Base-by-base conservation (phyloP, 352 stramenopile species). In the Phytopythium kandeliae region DNA sequence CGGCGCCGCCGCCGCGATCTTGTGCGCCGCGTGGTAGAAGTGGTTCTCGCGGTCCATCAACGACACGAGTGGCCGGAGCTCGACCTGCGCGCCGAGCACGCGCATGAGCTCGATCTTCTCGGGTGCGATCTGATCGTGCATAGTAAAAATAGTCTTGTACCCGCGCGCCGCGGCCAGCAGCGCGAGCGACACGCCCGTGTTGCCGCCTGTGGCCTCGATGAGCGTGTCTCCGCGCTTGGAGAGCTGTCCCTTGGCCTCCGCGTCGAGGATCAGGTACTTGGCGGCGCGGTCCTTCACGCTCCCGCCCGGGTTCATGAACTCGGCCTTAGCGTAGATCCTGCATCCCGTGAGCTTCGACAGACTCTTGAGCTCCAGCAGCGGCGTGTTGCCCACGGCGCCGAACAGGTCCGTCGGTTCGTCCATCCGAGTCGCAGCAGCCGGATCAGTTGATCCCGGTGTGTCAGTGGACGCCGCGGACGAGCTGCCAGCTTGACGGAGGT, bases 231-330 rank as follows among this genome's bases (percentile, higher is more conserved):
- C 81, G 2, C 72, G 74, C 31, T 75, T 69, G n/a, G 15, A 5
- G 38, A 98, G 82, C 45, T 92, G 49, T 1, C 92, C 94, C 7
- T 71, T 71, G 37, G 80, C 61, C 71, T 98, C 92, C 4, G 91
- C 92, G 51, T 97, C 74, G n/a, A 80, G 62, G 60, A 98, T 97
- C 69, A 98, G 83, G n/a, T 71, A 88, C 42, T 96, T 86, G 38
- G 89, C 90, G 12, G 96, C 92, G 28, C 94, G 91, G 69, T 98
- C 94, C 69, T 98, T 98, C 57, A 98, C 88, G 24, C 75, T 95
- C 12, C 93, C 94, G 55, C 89, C 90, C 19, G 95, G 95, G 60
- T 98, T 98, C 59, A 85, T 67, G 51, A 76, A 91, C 68, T 93
- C 82, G 19, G 79, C 79, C 58, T 93, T 93, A 52, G 67, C 82